A percentile compares a stretch with the other conserved stretches of the same genome.
Conservation (phyloP, 495 filamentous ascomycete genomes). For the Aspergillus wentii region DNA sequence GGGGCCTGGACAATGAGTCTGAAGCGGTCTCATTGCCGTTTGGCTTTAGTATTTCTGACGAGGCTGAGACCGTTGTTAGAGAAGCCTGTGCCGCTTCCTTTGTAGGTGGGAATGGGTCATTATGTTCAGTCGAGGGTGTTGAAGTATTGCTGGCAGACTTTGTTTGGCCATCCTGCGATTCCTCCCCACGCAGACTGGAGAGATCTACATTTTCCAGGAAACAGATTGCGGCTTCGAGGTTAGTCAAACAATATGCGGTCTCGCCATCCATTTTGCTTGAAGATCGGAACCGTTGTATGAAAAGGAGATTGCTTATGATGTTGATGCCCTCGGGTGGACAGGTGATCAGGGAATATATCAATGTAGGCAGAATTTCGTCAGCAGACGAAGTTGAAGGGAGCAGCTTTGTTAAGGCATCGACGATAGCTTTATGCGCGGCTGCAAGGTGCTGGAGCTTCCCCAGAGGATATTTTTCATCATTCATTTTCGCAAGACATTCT, state of each 20-base stretch:
- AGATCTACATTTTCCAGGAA: slow-evolving; percentile 98
- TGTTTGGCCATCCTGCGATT: slow-evolving; percentile 56
- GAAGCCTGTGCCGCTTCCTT: slow-evolving; percentile 28
- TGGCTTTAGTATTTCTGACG: slow-evolving; percentile 29
- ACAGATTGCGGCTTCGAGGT: slow-evolving; percentile 88
- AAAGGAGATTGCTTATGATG: slow-evolving; percentile 87
- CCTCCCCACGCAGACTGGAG: slow-evolving; percentile 83
- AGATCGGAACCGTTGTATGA: slow-evolving; percentile 90
- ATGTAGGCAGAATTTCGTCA: slow-evolving; percentile 91
- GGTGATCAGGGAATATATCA: slow-evolving; percentile 93
- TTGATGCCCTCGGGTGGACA: slow-evolving; percentile 82
- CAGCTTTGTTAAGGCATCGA: slow-evolving; percentile 73
- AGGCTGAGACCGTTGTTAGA: slow-evolving; percentile 27
- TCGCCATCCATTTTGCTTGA: slow-evolving; percentile 85
- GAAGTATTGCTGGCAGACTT: slow-evolving; percentile 49
- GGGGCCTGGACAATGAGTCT: slow-evolving; percentile 37
- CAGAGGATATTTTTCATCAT: slow-evolving; percentile 76
- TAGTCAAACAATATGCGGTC: slow-evolving; percentile 92
- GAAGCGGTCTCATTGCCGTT: slow-evolving; percentile 29
- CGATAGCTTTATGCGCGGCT: slow-evolving; percentile 85
- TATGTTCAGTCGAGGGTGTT: slow-evolving; percentile 43
- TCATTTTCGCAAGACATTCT: slow-evolving; percentile 74
- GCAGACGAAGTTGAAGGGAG: slow-evolving; percentile 88
- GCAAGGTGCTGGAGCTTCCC: slow-evolving; percentile 91
- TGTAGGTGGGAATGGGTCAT: slow-evolving; percentile 24